Percentiles rank a stretch among this genome's conserved stretches.
Evolutionary conservation across 2,329 filamentous ascomycete genomes (phyloP).

Genomic region (Stagonosporopsis tanaceti): DNA sequence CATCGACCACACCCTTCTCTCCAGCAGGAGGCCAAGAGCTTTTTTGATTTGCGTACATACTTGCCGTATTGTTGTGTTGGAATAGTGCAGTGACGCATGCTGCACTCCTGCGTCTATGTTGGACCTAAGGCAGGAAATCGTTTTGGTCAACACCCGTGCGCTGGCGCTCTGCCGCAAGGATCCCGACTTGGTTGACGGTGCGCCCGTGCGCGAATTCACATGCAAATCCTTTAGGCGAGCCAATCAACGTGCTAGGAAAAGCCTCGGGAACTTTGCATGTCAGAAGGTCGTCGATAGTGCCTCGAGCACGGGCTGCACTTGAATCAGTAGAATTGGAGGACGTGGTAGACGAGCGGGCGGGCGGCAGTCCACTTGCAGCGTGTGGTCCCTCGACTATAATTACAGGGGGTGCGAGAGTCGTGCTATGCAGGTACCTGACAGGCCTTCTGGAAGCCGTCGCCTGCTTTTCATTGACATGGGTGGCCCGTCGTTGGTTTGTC

Average conservation of each 20-base stretch:
- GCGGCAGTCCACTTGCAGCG: background rate
- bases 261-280: slow-evolving; percentile 16
- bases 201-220: slow-evolving; percentile 11
- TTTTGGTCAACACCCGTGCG: slow-evolving; percentile 1
- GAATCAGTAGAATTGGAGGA: slow-evolving; percentile 14
- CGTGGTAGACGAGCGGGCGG: slow-evolving; percentile 2
- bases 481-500: slow-evolving; percentile 4
- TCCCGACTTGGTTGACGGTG: slow-evolving; percentile 3
- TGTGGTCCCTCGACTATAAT: slow-evolving; percentile 4
- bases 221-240: slow-evolving; percentile 11
- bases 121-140: slow-evolving; percentile 5
- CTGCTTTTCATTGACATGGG: slow-evolving; percentile 4
- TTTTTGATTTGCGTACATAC: background rate
- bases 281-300: slow-evolving; percentile 13
- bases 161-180: slow-evolving; percentile 2
- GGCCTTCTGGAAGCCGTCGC: slow-evolving; percentile 1
- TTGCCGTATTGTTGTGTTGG: slow-evolving; percentile 1
- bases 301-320: slow-evolving; percentile 6
- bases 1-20: background rate
- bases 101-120: slow-evolving; percentile 9
- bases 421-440: slow-evolving; percentile 15
- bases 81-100: slow-evolving; percentile 2
- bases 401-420: slow-evolving; percentile 10
- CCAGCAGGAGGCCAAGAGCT: background rate
- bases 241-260: slow-evolving; percentile 1